Evolutionary conservation across 352 stramenopile species (phyloP).

Genomic region (Pythium aquatile): DNA sequence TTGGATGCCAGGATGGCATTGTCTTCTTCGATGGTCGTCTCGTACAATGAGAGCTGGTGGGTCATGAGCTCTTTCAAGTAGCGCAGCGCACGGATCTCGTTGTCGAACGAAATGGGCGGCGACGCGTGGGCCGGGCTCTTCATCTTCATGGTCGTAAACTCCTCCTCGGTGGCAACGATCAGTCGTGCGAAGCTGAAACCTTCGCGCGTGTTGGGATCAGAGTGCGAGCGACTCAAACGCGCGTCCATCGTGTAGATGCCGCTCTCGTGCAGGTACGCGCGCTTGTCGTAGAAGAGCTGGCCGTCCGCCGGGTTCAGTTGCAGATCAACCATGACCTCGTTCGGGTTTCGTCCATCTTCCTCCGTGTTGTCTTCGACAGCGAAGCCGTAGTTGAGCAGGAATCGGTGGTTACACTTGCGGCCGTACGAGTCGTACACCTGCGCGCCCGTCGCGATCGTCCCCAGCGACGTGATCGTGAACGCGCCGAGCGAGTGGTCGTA

Average conservation of each 20-base stretch:
- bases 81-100: constrained; percentile 76
- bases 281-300: constrained; percentile 84
- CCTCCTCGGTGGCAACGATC: constrained; percentile 80
- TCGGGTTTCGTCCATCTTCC: constrained; percentile 97
- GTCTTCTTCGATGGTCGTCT: constrained; percentile 86
- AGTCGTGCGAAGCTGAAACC: constrained; percentile 83
- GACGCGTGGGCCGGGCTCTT: constrained; percentile 75
- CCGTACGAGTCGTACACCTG: constrained; percentile 99
- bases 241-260: constrained; percentile 87
- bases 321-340: constrained; percentile 94
- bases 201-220: constrained; percentile 82
- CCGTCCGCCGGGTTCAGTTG: constrained; percentile 58
- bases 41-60: constrained; percentile 78
- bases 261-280: constrained; percentile 81
- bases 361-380: constrained; percentile 98
- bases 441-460: constrained; percentile 66
- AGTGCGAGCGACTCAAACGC: constrained; percentile 83
- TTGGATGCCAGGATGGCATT: constrained; percentile 80
- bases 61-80: constrained; percentile 77
- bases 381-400: constrained; percentile 99
- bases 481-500: constrained; percentile 82
- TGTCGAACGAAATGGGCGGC: constrained; percentile 81
- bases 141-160: constrained; percentile 83
- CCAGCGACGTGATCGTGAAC: constrained; percentile 90
- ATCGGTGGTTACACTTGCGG: constrained; percentile 99